Base-by-base conservation (phyloP, 768 basidiomycete species). In the Hygrophoropsis aurantiaca region DNA sequence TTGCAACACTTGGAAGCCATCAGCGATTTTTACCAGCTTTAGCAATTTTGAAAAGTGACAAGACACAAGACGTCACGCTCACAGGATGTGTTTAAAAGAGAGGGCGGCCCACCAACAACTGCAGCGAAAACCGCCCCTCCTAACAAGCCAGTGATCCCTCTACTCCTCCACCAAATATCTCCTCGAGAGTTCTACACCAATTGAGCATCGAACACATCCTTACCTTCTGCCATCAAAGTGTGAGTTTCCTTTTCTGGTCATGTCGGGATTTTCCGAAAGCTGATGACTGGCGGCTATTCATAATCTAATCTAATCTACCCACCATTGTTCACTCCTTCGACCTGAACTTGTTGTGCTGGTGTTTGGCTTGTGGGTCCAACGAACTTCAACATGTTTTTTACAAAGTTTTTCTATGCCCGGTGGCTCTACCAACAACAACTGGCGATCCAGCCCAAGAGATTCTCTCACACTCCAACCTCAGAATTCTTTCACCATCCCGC, bases 331-430 rank as follows among this genome's bases (percentile, higher is more conserved):
- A 32, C 34, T 21, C 27, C 33, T 42, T 52, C 27, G 32, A 37
- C 35, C 20, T 11, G 44, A 25, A 32, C 41, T 50, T 58, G 56
- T 61, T 66, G 61, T 58, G 37, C 47, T 36, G 39, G 18, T 66
- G 54, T 66, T 66, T 66, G 65, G 64, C 36, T 37, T 66, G 65
- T 66, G 65, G 65, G 65, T 66, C 65, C 65, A n/a, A 52, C 46
- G 8, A 45, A 26, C 43, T 64, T 60, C 36, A 35, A 42, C 44
- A 64, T 59, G 45, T 66, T 50, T 53, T 54, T 55, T 41, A 47
- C 53, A 35, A 50, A 58, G 60, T 36, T 16, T 30, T 30, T 24
- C 40, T 50, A 66, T 66, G 61, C n/a, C 51, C 32, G 50, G 60
- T 47, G 60, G 56, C 39, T 49, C 57, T 13, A 49, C 49, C 25